phyloP scores from a whole-genome alignment of 345 rosid genomes.

The Leavenworthia alabamica region DNA sequence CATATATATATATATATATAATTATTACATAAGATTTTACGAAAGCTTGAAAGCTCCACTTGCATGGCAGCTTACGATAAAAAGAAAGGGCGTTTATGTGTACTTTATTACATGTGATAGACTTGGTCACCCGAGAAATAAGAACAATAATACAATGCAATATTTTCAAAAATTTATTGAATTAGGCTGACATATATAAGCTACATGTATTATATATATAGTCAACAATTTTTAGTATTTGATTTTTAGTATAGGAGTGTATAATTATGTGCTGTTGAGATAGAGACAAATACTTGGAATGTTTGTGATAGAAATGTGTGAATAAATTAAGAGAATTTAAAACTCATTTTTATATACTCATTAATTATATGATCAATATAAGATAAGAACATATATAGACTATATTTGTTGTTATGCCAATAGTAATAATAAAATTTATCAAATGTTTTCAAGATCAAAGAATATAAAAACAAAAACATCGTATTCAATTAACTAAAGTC shows the following conservation, averaged over 20 bases:
- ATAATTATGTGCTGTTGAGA: constrained; percentile 25
- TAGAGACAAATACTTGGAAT: constrained; percentile 31
- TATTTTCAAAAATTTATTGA: constrained; percentile 5
- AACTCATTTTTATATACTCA: neutral
- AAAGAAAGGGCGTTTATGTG: constrained; percentile 21
- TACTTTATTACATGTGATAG: constrained; percentile 21
- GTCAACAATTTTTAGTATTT: constrained; percentile 4
- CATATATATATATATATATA: neutral
- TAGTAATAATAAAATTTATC: neutral
- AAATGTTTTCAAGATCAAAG: neutral
- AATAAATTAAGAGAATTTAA: neutral
- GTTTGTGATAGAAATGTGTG: constrained; percentile 28
- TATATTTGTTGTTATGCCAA: neutral
- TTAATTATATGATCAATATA: neutral
- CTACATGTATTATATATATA: neutral
- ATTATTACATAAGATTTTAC: constrained; percentile 10
- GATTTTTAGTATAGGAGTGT: constrained; percentile 9
- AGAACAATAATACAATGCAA: neutral
- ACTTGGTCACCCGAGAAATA: constrained; percentile 14
- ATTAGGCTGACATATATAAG: constrained; percentile 2
- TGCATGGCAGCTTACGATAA: constrained; percentile 28
- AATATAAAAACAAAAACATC: neutral
- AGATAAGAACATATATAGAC: neutral
- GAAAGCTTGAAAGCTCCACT: constrained; percentile 25
- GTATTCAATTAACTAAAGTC: neutral